Percentiles rank a stretch among this genome's conserved stretches.
These are phyloP conservation scores for Hemileccinum rubropunctum DNA, from an alignment of 768 basidiomycete genomes.

Conservation along the genomic window DNA sequence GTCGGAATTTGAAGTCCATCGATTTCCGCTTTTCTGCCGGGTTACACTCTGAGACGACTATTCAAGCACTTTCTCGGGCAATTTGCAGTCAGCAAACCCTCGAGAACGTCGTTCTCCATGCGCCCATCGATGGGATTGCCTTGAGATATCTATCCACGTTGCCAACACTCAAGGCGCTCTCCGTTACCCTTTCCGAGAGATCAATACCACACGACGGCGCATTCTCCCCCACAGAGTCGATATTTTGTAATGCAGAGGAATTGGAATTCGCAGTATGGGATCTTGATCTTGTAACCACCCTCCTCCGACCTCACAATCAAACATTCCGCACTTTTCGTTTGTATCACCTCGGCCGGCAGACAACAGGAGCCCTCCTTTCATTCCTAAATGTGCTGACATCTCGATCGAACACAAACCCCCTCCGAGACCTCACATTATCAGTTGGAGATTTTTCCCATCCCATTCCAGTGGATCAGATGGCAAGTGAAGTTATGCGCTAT, in stretches of 20 bases:
- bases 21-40: not conserved
- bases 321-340: slow-evolving; percentile 9
- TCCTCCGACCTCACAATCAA: slow-evolving; percentile 8
- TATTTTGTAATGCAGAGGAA: not conserved
- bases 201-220: not conserved
- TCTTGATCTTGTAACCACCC: slow-evolving; percentile 4
- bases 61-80: slow-evolving; percentile 4
- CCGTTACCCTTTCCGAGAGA: not conserved
- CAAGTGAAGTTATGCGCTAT: not conserved
- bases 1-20: slow-evolving; percentile 4
- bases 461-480: not conserved
- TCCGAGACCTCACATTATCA: not conserved
- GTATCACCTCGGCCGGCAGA: not conserved
- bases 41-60: not conserved
- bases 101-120: not conserved
- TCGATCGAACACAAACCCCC: not conserved
- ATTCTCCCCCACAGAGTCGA: not conserved
- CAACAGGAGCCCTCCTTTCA: not conserved
- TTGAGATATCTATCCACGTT: slow-evolving; percentile 4
- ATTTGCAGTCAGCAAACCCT: not conserved
- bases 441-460: not conserved
- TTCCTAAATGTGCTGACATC: slow-evolving; percentile 7
- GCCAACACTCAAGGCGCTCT: slow-evolving; percentile 8
- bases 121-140: slow-evolving; percentile 1
- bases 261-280: slow-evolving; percentile 1